A percentile compares a stretch with the other conserved stretches of the same genome.
These are phyloP conservation scores for Triticum timopheevii DNA, from an alignment of 176 grass and related monocot genomes.

Conservation along the genomic window DNA sequence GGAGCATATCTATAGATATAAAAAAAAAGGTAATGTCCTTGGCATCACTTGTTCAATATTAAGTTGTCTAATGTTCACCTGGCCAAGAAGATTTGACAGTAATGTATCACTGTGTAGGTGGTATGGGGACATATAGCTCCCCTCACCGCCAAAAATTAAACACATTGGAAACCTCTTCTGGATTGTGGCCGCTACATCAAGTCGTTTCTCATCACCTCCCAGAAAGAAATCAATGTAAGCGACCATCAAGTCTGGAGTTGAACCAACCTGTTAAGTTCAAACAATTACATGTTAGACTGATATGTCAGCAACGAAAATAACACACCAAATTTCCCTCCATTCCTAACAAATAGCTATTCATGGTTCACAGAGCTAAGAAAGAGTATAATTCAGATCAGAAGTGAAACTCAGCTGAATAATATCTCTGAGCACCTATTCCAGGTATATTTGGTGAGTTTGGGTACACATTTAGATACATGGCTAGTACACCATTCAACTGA, in stretches of 20 bases:
- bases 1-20: neutral
- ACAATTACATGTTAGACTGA: slow-evolving; percentile 16
- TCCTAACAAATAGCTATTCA: neutral
- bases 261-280: slow-evolving; percentile 77
- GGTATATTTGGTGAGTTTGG: neutral
- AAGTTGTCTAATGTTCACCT: slow-evolving; percentile 50
- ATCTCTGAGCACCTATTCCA: neutral
- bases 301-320: neutral
- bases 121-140: slow-evolving; percentile 97
- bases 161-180: slow-evolving; percentile 98
- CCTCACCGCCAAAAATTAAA: slow-evolving; percentile 96
- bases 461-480: neutral
- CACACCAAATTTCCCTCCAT: neutral
- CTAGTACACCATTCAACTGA: slow-evolving; percentile 16
- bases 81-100: slow-evolving; percentile 91
- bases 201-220: slow-evolving; percentile 94
- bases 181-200: slow-evolving; percentile 73
- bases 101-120: slow-evolving; percentile 87
- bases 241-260: slow-evolving; percentile 93
- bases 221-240: slow-evolving; percentile 99
- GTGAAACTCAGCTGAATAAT: neutral
- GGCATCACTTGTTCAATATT: neutral
- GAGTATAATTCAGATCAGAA: neutral
- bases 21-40: neutral
- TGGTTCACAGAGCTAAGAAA: slow-evolving; percentile 9